Conservation (phyloP, 2,329 filamentous ascomycete genomes). For the Hymenoscyphus linearis region DNA sequence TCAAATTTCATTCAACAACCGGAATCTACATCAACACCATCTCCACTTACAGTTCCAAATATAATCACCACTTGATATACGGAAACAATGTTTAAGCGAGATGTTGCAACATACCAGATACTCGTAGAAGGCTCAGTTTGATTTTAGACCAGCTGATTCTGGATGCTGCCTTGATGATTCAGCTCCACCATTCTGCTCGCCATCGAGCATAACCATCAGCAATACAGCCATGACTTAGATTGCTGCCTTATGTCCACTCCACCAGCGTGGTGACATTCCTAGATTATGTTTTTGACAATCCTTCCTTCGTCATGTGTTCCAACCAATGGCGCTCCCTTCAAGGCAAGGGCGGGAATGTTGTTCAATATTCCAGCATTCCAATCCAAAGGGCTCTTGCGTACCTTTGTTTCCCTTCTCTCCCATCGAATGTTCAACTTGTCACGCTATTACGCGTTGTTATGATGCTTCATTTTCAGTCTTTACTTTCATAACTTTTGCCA, state of each 20-base stretch:
- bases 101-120: neutral
- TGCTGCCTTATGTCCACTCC: neutral
- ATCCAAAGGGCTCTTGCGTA: neutral
- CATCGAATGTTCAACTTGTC: neutral
- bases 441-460: neutral
- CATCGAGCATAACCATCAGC: neutral
- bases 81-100: too few relatives aligned
- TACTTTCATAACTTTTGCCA: neutral
- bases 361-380: conserved; percentile 6
- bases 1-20: too few relatives aligned
- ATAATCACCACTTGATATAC: too few relatives aligned
- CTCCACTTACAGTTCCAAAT: too few relatives aligned
- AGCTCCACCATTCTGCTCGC: neutral
- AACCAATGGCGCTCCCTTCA: neutral
- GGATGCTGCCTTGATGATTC: neutral
- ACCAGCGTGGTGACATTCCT: neutral
- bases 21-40: too few relatives aligned
- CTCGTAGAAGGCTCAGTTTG: neutral
- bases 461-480: neutral
- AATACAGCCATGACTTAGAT: neutral
- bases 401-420: neutral
- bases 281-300: neutral
- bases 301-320: neutral
- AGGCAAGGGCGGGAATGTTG: conserved; percentile 4
- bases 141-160: neutral